Conservation (phyloP, 164 flowering plant species). For the Tetrastigma voinierianum region DNA sequence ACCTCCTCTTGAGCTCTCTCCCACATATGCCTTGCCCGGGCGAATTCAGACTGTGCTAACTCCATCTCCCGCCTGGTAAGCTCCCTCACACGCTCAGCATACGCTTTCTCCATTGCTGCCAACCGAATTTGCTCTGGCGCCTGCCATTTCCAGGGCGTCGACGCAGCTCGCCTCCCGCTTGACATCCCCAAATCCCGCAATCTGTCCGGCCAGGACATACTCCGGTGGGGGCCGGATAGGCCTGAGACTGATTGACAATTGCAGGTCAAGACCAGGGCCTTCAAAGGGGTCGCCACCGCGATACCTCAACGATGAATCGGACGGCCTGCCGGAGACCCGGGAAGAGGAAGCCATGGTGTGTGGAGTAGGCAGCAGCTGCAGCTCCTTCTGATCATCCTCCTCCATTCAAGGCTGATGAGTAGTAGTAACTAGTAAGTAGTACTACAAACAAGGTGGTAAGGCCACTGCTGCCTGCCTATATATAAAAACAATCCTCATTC, state of each 20-base stretch:
- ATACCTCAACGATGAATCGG: conserved; percentile 19
- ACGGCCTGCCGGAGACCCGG: conserved; percentile 11
- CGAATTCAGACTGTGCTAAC: conserved; percentile 84
- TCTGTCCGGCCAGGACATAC: conserved; percentile 12
- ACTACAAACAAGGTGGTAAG: conserved; percentile 1
- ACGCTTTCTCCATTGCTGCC: conserved; percentile 86
- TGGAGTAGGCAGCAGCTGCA: conserved; percentile 59
- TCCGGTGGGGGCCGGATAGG: conserved; percentile 29
- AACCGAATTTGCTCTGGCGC: conserved; percentile 83
- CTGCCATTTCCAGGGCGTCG: conserved; percentile 72
- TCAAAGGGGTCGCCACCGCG: conserved; percentile 8
- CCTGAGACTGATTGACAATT: conserved; percentile 66
- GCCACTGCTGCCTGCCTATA: conserved; percentile 29
- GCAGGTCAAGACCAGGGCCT: conserved; percentile 58
- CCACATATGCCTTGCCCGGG: conserved; percentile 79
- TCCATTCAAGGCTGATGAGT: conserved; percentile 37
- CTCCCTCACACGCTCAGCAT: conserved; percentile 89
- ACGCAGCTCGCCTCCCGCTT: conserved; percentile 25
- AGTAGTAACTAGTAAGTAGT: too few species aligned
- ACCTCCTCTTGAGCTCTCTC: conserved; percentile 73
- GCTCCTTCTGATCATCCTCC: conserved; percentile 47
- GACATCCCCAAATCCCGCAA: conserved; percentile 7
- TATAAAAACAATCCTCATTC: conserved; percentile 22
- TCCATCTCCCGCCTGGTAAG: conserved; percentile 86
- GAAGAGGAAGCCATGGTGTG: conserved; percentile 18